These are phyloP conservation scores for Comarum palustre DNA, from an alignment of 306 rosid genomes.

Conservation along the genomic window DNA sequence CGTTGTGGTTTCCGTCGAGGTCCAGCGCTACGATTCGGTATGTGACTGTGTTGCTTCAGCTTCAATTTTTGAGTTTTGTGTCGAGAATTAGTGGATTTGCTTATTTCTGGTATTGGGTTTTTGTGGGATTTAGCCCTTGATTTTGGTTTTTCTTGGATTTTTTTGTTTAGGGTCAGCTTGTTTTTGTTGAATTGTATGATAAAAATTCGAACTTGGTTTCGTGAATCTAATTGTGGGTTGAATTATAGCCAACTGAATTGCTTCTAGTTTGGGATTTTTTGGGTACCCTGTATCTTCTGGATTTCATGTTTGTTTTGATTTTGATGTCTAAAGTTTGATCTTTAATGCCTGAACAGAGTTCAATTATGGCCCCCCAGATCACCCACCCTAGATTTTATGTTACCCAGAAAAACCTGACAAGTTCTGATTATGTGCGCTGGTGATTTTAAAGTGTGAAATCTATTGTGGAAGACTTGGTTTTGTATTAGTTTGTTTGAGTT, in stretches of 20 bases:
- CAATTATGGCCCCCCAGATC: background rate
- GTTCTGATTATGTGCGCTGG: background rate
- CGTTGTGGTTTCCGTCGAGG: slow-evolving; percentile 20
- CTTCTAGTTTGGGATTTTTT: background rate
- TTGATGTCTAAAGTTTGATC: background rate
- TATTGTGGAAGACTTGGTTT: background rate
- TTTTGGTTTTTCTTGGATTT: background rate
- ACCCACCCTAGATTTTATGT: background rate
- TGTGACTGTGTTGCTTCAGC: background rate
- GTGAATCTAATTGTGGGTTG: background rate
- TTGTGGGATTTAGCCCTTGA: background rate
- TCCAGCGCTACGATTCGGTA: slow-evolving; percentile 31
- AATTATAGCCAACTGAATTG: background rate
- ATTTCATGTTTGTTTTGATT: background rate
- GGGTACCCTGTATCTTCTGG: background rate
- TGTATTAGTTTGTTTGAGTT: background rate
- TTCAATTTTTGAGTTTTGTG: background rate
- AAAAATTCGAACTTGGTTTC: background rate
- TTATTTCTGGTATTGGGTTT: background rate
- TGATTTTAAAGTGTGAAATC: background rate
- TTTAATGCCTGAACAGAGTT: background rate
- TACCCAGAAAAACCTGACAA: background rate
- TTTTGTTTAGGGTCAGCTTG: background rate
- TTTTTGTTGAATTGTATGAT: background rate
- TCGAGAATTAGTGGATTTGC: background rate